phyloP scores from a whole-genome alignment of 2,329 filamentous ascomycete genomes.

The Lachnellula willkommii region DNA sequence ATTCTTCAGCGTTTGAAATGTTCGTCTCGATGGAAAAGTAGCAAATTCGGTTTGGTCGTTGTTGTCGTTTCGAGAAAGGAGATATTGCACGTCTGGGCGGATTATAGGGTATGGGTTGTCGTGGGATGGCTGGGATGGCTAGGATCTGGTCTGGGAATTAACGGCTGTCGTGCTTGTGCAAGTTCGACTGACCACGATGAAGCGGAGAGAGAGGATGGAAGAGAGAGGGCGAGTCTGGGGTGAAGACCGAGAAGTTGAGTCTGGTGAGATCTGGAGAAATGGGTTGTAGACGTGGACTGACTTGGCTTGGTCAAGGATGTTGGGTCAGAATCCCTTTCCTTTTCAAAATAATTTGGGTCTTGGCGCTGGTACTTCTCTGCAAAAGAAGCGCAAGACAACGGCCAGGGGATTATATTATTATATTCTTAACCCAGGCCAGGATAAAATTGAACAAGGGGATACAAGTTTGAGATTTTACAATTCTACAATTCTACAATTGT shows the following conservation, averaged over 20 bases:
- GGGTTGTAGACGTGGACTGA: too few species aligned
- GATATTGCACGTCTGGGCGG: constrained; percentile 11
- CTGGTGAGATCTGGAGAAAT: too few species aligned
- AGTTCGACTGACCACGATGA: neutral
- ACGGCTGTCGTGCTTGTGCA: neutral
- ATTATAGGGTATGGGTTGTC: neutral
- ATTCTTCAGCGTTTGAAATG: neutral
- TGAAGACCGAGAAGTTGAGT: neutral
- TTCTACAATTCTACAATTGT: too few species aligned
- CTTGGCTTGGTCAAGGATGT: too few species aligned
- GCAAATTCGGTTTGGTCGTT: constrained; percentile 1
- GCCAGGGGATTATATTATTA: too few species aligned
- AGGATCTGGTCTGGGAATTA: neutral
- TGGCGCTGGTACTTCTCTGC: too few species aligned
- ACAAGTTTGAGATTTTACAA: too few species aligned
- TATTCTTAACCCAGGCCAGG: too few species aligned
- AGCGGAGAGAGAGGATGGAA: neutral
- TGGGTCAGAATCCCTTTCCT: too few species aligned
- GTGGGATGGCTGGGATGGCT: neutral
- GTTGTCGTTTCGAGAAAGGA: constrained; percentile 6
- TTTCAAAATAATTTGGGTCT: too few species aligned
- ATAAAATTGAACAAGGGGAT: too few species aligned
- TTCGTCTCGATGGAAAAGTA: constrained; percentile 3
- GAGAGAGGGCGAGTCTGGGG: neutral
- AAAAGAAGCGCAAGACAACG: too few species aligned